Evolutionary conservation across 345 rosid genomes (phyloP).

Genomic region (Brassica cretica): DNA sequence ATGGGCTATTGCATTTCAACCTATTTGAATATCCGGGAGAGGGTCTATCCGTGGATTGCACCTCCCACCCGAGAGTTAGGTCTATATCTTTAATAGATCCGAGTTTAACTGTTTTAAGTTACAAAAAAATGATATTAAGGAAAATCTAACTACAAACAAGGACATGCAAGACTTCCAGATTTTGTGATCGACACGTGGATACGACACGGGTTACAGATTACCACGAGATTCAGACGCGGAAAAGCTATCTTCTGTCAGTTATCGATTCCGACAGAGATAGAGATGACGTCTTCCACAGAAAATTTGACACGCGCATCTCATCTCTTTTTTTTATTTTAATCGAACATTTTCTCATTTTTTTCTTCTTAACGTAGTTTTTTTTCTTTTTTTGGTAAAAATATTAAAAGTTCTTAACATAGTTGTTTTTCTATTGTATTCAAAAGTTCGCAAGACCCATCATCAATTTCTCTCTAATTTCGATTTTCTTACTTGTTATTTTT

Average conservation of each 20-base stretch:
- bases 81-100: too few species aligned
- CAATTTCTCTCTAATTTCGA: not conserved
- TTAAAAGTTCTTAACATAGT: too few species aligned
- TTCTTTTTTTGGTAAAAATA: not conserved
- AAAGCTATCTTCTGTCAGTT: slow-evolving; percentile 28
- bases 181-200: slow-evolving; percentile 22
- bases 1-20: too few species aligned
- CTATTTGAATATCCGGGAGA: too few species aligned
- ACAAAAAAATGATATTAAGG: not conserved
- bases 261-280: slow-evolving; percentile 22
- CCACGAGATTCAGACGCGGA: not conserved
- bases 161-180: not conserved
- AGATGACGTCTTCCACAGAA: not conserved
- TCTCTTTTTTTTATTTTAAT: not conserved
- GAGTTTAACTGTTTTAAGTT: too few species aligned
- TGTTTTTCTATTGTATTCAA: not conserved
- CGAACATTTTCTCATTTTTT: not conserved
- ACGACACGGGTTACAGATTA: not conserved
- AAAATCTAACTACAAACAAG: not conserved
- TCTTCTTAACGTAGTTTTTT: not conserved
- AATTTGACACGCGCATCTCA: slow-evolving; percentile 18
- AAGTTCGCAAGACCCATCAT: not conserved
- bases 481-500: not conserved
- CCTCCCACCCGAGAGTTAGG: too few species aligned
- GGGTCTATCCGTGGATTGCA: too few species aligned